Percentiles rank a stretch among this genome's conserved stretches.
phyloP scores from a whole-genome alignment of 306 rosid genomes.

The Senna tora region DNA sequence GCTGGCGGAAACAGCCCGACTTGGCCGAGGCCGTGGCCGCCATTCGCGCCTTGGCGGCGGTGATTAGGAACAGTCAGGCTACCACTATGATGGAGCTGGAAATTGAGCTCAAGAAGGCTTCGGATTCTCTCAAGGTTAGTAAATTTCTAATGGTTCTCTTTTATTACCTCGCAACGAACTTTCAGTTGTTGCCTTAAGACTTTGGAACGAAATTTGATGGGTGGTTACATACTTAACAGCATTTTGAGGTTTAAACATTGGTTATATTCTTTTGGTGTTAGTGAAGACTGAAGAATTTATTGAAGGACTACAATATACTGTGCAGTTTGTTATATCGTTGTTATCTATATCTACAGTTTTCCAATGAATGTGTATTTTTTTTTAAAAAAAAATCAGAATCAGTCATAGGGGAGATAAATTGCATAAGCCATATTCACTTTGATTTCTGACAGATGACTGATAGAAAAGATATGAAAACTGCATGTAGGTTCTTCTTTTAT shows the following conservation, averaged over 20 bases:
- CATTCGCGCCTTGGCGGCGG: conserved; percentile 88
- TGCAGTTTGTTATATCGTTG: too few species aligned
- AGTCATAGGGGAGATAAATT: too few species aligned
- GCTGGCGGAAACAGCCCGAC: conserved; percentile 92
- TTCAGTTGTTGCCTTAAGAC: neutral
- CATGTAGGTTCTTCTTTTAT: too few species aligned
- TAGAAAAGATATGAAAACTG: too few species aligned
- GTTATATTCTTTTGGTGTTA: neutral
- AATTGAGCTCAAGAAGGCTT: conserved; percentile 91
- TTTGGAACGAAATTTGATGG: neutral
- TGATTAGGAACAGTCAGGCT: conserved; percentile 73
- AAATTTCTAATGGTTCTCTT: neutral
- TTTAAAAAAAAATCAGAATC: too few species aligned
- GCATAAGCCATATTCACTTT: too few species aligned
- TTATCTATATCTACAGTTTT: too few species aligned
- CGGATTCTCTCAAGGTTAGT: conserved; percentile 82
- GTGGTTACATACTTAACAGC: neutral
- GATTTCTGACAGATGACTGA: too few species aligned
- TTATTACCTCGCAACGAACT: neutral
- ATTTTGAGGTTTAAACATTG: neutral
- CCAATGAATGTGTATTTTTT: too few species aligned
- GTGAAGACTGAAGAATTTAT: too few species aligned
- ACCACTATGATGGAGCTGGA: conserved; percentile 95
- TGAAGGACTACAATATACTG: too few species aligned
- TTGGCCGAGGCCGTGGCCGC: conserved; percentile 98